These are phyloP conservation scores for Chlorella sp. DNA, from an alignment of 139 green algal genomes.

Conservation along the genomic window DNA sequence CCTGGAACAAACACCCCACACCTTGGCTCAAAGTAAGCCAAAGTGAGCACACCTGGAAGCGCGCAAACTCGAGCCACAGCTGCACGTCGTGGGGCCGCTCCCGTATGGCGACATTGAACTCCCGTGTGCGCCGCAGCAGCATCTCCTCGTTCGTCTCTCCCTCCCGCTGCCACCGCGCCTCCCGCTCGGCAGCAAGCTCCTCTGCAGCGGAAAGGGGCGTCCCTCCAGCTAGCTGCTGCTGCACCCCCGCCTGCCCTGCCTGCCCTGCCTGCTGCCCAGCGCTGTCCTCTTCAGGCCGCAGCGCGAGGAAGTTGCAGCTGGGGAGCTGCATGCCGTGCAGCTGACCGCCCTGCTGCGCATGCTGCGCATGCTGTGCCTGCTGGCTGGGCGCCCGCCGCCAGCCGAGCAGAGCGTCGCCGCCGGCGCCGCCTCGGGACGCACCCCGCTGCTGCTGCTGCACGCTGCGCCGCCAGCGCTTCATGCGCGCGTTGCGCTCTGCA, in stretches of 20 bases:
- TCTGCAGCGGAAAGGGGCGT: not conserved
- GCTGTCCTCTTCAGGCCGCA: not conserved
- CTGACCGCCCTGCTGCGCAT: not conserved
- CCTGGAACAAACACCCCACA: not conserved
- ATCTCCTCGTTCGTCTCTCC: conserved; percentile 70
- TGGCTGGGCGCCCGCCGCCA: not conserved
- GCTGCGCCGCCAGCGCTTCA: conserved; percentile 26
- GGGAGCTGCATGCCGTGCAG: not conserved
- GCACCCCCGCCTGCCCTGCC: not conserved
- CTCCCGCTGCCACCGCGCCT: conserved; percentile 28
- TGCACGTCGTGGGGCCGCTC: conserved; percentile 68
- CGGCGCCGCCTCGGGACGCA: not conserved
- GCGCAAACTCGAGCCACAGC: conserved; percentile 88
- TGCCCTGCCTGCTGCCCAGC: not conserved
- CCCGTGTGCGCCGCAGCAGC: conserved; percentile 55
- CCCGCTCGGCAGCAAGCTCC: conserved; percentile 21
- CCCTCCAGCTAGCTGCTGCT: not conserved
- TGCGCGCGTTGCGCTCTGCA: conserved; percentile 1
- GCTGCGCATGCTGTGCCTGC: too few relatives aligned
- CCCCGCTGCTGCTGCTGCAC: not conserved
- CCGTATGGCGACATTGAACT: conserved; percentile 78
- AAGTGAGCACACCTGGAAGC: conserved; percentile 71
- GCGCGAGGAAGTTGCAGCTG: conserved; percentile 3
- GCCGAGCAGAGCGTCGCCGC: not conserved
- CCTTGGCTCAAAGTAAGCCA: not conserved